phyloP scores from a whole-genome alignment of 129 eudicot species.

The Apium graveolens region DNA sequence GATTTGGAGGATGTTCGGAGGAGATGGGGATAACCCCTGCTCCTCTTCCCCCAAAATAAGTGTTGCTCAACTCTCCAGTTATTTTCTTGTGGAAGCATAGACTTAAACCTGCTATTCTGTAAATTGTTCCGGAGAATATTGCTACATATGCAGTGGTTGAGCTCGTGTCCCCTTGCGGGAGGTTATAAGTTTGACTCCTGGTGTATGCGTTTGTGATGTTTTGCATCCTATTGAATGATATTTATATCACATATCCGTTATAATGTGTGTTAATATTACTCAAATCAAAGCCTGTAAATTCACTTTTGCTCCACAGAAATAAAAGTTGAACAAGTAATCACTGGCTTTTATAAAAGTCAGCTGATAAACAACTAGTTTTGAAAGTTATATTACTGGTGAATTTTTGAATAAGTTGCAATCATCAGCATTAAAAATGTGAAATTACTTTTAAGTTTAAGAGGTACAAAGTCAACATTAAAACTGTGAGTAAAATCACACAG shows the following conservation, averaged over 20 bases:
- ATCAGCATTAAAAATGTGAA: not conserved
- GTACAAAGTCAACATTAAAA: not conserved
- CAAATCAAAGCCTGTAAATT: not conserved
- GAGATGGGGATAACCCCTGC: constrained; percentile 66
- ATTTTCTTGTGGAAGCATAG: not conserved
- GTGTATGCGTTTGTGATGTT: no score
- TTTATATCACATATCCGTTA: no score
- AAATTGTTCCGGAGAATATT: not conserved
- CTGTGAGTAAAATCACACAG: not conserved
- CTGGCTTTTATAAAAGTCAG: not conserved
- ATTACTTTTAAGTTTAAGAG: not conserved
- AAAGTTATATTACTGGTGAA: no score
- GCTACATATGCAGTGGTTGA: no score
- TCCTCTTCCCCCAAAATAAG: constrained; percentile 16
- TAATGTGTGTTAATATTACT: no score
- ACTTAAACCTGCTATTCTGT: not conserved
- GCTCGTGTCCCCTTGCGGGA: no score
- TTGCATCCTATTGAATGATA: no score
- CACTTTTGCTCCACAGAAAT: not conserved
- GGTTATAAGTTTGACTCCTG: no score
- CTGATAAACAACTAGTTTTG: no score
- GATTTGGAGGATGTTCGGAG: constrained; percentile 52
- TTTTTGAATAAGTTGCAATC: not conserved
- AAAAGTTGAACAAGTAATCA: no score
- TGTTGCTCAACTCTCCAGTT: not conserved